Conservation (phyloP, 371 early-diverging fungal genomes). For the Mucor plumbeus region DNA sequence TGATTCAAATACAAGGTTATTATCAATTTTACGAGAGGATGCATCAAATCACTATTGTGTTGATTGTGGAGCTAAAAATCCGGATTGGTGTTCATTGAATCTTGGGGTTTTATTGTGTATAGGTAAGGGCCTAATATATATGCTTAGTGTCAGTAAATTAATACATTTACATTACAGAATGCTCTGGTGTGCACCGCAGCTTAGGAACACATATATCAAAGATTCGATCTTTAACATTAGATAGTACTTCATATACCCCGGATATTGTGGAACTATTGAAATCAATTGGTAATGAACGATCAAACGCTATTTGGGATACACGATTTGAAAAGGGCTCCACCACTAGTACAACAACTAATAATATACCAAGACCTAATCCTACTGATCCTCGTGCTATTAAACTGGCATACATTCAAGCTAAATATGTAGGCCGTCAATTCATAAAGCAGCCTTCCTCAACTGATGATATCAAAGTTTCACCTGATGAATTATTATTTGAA, state of each 20-base stretch:
- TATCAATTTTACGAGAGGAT: constrained; percentile 51
- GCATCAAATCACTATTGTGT: constrained; percentile 76
- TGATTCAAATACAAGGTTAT: constrained; percentile 16
- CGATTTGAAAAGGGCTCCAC: neutral
- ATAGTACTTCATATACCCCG: constrained; percentile 71
- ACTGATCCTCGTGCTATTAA: constrained; percentile 35
- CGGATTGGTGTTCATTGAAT: constrained; percentile 94
- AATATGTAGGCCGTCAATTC: constrained; percentile 40
- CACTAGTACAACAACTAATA: constrained; percentile 13
- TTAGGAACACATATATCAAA: constrained; percentile 93
- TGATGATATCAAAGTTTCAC: neutral
- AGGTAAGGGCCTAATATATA: constrained; percentile 42
- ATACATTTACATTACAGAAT: constrained; percentile 55
- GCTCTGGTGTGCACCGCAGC: constrained; percentile 96
- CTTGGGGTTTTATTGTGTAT: constrained; percentile 95
- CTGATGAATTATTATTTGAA: constrained; percentile 33
- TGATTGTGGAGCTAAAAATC: constrained; percentile 81
- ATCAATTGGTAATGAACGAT: constrained; percentile 62
- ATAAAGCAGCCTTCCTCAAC: constrained; percentile 21
- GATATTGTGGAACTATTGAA: constrained; percentile 63
- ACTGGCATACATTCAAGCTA: constrained; percentile 33
- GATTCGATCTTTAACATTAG: constrained; percentile 85
- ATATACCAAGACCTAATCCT: constrained; percentile 20
- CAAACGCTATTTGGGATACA: constrained; percentile 64
- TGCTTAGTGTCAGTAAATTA: too few species aligned